Conservation (phyloP, 495 filamentous ascomycete genomes). For the Penicillium coprophilum region DNA sequence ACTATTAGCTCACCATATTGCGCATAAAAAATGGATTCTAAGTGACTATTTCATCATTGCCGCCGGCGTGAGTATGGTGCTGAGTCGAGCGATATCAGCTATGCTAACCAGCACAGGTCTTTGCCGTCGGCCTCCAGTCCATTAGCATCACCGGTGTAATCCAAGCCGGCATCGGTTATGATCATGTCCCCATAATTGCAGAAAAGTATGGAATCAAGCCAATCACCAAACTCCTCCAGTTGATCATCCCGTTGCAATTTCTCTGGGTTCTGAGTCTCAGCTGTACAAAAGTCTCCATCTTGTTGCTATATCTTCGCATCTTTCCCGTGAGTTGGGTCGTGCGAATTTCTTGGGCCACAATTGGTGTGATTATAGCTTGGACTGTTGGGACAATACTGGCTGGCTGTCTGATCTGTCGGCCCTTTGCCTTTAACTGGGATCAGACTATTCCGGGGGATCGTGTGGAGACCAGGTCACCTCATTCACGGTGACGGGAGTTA, state of each 20-base stretch:
- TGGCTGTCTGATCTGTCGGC: conserved; percentile 47
- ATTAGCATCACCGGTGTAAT: background rate
- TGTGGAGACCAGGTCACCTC: conserved; percentile 44
- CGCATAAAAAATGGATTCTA: background rate
- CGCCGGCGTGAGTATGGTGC: background rate
- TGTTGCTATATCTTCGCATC: conserved; percentile 35
- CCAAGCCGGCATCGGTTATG: background rate
- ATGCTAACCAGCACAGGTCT: background rate
- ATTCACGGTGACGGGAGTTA: conserved; percentile 36
- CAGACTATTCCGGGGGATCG: conserved; percentile 38
- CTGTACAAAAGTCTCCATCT: conserved; percentile 36
- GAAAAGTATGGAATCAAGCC: background rate
- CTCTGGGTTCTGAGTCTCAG: conserved; percentile 23
- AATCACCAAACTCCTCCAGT: conserved; percentile 15
- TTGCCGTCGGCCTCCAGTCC: background rate
- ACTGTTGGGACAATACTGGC: conserved; percentile 27
- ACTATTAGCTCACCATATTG: background rate
- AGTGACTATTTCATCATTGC: conserved; percentile 3
- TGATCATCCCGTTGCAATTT: conserved; percentile 23
- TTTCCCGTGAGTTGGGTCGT: conserved; percentile 26
- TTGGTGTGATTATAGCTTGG: conserved; percentile 26
- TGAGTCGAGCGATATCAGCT: background rate
- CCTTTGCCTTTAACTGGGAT: conserved; percentile 48
- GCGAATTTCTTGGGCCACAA: conserved; percentile 16
- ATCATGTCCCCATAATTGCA: background rate